These are phyloP conservation scores for Mycena metata DNA, from an alignment of 768 basidiomycete genomes.

Conservation along the genomic window DNA sequence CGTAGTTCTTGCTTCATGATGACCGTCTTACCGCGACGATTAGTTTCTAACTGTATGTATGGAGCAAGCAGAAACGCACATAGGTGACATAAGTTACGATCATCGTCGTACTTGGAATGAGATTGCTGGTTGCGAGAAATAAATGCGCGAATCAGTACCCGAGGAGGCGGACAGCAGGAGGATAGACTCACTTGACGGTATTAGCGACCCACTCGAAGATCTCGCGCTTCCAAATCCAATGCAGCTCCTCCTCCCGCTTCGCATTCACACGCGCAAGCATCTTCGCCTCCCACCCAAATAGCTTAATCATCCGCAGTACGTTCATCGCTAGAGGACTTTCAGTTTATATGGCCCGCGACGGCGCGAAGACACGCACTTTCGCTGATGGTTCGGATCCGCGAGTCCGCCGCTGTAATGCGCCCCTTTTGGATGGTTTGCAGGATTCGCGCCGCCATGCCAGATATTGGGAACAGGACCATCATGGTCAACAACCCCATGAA, in stretches of 20 bases:
- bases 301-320: slow-evolving; percentile 65
- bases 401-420: slow-evolving; percentile 48
- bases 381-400: slow-evolving; percentile 59
- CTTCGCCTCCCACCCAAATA: slow-evolving; percentile 77
- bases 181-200: slow-evolving; percentile 57
- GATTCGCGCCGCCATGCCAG: slow-evolving; percentile 57
- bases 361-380: slow-evolving; percentile 54
- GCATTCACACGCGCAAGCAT: slow-evolving; percentile 66
- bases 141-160: background rate
- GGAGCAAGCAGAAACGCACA: background rate
- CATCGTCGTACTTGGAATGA: slow-evolving; percentile 77
- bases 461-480: slow-evolving; percentile 56
- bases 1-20: slow-evolving; percentile 57
- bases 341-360: background rate
- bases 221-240: slow-evolving; percentile 66
- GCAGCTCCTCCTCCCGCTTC: slow-evolving; percentile 73
- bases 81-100: slow-evolving; percentile 70
- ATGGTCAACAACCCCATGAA: slow-evolving; percentile 61
- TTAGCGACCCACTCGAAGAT: slow-evolving; percentile 64
- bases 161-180: background rate
- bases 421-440: slow-evolving; percentile 38
- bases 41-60: background rate
- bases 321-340: slow-evolving; percentile 46
- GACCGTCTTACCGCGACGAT: slow-evolving; percentile 46
- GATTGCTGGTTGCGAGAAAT: slow-evolving; percentile 52